Evolutionary conservation across 2,329 filamentous ascomycete species (phyloP).

Genomic region (Blastomyces parvus): DNA sequence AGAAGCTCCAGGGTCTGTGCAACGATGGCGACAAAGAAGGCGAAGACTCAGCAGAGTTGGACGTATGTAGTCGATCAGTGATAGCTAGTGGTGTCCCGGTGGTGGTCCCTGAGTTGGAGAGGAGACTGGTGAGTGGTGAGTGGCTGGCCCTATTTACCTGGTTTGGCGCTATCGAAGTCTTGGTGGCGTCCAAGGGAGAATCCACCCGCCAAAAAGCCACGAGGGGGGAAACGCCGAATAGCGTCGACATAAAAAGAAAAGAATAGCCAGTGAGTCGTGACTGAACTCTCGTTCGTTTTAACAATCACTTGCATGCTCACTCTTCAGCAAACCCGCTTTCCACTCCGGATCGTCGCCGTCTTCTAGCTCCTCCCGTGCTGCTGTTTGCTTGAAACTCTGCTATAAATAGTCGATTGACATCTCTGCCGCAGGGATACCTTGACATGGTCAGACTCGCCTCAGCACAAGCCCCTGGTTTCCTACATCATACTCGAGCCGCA

Average conservation of each 20-base stretch:
- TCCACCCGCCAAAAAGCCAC: neutral
- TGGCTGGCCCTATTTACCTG: neutral
- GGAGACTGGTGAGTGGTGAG: neutral
- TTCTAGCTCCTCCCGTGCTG: neutral
- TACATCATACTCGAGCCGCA: neutral
- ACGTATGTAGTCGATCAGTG: neutral
- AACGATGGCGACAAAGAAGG: neutral
- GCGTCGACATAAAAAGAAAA: too few relatives aligned
- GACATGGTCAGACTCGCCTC: too few relatives aligned
- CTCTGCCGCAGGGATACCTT: neutral
- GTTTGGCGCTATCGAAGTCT: neutral
- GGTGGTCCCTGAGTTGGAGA: neutral
- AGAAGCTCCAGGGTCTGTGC: neutral
- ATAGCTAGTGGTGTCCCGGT: neutral
- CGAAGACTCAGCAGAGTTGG: neutral
- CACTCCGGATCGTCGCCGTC: neutral
- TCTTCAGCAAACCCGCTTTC: neutral
- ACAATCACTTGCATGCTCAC: neutral
- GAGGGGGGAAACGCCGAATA: neutral
- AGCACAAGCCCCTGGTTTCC: neutral
- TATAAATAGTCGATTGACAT: neutral
- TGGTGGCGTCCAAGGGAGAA: neutral
- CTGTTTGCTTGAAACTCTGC: neutral
- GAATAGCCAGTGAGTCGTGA: too few relatives aligned
- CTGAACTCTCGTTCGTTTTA: neutral